Evolutionary conservation across 805 yeast genomes (phyloP).

Genomic region (Ogataea neopini): DNA sequence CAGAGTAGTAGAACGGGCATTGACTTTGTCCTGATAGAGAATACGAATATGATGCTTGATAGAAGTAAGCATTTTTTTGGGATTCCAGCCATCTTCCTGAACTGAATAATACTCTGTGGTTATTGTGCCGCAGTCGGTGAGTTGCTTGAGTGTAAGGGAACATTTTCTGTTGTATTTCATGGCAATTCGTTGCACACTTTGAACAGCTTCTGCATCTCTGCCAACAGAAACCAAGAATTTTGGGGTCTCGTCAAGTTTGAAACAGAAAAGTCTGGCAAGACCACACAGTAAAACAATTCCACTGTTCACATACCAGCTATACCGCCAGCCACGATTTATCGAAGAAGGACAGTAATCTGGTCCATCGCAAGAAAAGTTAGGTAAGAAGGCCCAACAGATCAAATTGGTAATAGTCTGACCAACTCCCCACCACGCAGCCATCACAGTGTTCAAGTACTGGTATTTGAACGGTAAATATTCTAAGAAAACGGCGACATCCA

Average conservation of each 20-base stretch:
- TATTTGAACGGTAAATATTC: constrained; percentile 49
- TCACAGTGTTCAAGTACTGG: constrained; percentile 49
- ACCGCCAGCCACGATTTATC: constrained; percentile 57
- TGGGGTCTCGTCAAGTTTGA: constrained; percentile 42
- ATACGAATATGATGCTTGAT: constrained; percentile 39
- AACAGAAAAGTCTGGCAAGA: constrained; percentile 42
- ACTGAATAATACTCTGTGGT: constrained; percentile 6
- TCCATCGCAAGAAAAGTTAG: constrained; percentile 45
- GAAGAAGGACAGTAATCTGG: constrained; percentile 40
- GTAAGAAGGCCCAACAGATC: constrained; percentile 51
- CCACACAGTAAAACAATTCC: constrained; percentile 47
- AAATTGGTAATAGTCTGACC: constrained; percentile 51
- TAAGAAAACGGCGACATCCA: constrained; percentile 49
- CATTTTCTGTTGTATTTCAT: constrained; percentile 39
- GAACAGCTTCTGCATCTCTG: constrained; percentile 45
- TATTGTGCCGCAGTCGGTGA: constrained; percentile 40
- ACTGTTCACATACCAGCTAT: constrained; percentile 49
- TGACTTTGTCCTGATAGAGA: constrained; percentile 44
- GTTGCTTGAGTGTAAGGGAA: constrained; percentile 43
- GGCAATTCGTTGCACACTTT: constrained; percentile 43
- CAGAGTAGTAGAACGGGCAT: constrained; percentile 41
- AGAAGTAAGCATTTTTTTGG: constrained; percentile 17
- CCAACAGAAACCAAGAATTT: constrained; percentile 36
- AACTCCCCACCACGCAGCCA: constrained; percentile 58
- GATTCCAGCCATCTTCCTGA: constrained; percentile 9